phyloP scores from a whole-genome alignment of 106 monocot genomes.

The Acorus gramineus region DNA sequence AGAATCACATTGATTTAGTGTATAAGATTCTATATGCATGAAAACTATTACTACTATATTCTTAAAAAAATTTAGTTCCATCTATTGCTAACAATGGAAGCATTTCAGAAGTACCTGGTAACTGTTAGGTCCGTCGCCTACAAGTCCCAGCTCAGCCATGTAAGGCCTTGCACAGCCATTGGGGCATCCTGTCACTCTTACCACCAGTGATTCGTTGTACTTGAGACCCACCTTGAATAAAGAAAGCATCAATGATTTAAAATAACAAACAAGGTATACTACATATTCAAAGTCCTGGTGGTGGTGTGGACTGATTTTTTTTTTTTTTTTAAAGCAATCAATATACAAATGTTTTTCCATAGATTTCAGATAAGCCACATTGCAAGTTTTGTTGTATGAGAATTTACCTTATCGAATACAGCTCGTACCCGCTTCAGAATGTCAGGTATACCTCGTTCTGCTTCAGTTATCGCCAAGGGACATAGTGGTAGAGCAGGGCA shows the following conservation, averaged over 20 bases:
- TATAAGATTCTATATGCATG: too few species aligned
- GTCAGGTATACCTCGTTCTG: slow-evolving; percentile 82
- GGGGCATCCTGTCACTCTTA: slow-evolving; percentile 91
- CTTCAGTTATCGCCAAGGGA: slow-evolving; percentile 81
- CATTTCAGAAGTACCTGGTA: slow-evolving; percentile 55
- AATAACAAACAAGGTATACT: too few species aligned
- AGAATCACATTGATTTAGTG: too few species aligned
- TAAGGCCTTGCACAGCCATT: slow-evolving; percentile 97
- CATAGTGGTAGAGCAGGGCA: slow-evolving; percentile 95
- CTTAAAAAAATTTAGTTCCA: too few species aligned
- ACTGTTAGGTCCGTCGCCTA: slow-evolving; percentile 94
- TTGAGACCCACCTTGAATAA: slow-evolving; percentile 62
- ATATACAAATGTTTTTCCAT: too few species aligned
- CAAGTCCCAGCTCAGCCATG: slow-evolving; percentile 95
- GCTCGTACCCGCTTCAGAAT: slow-evolving; percentile 82
- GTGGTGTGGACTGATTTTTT: too few species aligned
- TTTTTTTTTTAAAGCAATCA: too few species aligned
- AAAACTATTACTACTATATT: too few species aligned
- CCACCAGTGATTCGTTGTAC: slow-evolving; percentile 61
- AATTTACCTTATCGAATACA: slow-evolving; percentile 72
- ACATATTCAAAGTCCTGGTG: too few species aligned
- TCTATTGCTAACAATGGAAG: neutral
- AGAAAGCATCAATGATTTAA: too few species aligned
- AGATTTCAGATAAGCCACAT: too few species aligned
- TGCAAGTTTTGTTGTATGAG: too few species aligned